Evolutionary conservation across 2,329 filamentous ascomycete species (phyloP), one percentile per base, ranked within the genome.

Genomic region (Coniochaeta pulveracea): DNA sequence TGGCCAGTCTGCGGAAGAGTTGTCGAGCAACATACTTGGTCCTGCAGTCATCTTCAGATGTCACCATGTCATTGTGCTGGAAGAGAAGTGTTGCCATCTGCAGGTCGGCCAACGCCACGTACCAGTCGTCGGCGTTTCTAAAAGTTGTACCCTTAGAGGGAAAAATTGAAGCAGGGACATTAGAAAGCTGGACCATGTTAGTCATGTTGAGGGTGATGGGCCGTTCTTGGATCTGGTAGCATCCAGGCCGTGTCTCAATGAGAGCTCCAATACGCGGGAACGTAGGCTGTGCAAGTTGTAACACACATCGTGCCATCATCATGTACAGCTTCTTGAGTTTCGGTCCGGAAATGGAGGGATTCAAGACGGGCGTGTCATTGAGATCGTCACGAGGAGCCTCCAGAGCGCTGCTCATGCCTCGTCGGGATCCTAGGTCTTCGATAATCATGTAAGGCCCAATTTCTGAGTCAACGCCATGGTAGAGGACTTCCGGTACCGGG

Each of bases 131-230:
- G 2, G 41, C 36, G 27, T 40, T 37, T 2, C 26, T 18, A 11
- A 46, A 53, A 0, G 44, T 52, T 5, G 36, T 42, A 15, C 15
- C 18, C 27, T 46, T 25, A 3, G 43, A 11, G 1, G 48, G 47
- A 3, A 52, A 33, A 3, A 49, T 30, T 1, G 19, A 22, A 3
- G 9, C 19, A 3, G 48, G 47, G 15, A 40, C 17, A 2, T 37
- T 37, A 14, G 42, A 36, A 2, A 48, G 33, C 4, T 37, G 42
- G 22, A 56, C 25, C 36, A 59, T 46, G 12, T 60, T 51, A 34
- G 52, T 63, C 57, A 66, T 63, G 34, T 60, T 60, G 2, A 52
- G 46, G 3, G 55, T 58, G 3, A 66, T 35, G 3, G 60, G 60
- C n/a, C 57, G 46, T 17, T 44, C 26, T 10, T 12, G 14, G 5